Conservation (phyloP, 1,284 basidiomycete species). For the Agaricales sp. region DNA sequence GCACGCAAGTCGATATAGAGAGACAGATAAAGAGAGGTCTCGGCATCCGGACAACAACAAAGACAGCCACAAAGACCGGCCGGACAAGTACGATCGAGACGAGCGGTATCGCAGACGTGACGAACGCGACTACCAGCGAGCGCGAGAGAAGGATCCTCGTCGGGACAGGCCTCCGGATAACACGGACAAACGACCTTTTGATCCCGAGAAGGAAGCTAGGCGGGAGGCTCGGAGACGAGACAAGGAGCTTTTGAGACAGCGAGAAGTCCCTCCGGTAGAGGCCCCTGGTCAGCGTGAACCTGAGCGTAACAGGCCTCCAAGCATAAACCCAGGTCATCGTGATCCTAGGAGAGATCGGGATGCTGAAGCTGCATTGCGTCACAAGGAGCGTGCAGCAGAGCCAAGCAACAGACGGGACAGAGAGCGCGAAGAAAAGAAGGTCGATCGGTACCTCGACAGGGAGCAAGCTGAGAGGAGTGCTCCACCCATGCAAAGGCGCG, state of each 20-base stretch:
- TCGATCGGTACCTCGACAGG: not conserved
- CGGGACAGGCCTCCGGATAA: not conserved
- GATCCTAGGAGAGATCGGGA: not conserved
- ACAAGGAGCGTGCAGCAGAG: not conserved
- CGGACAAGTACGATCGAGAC: not conserved
- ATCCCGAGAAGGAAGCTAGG: slow-evolving; percentile 1
- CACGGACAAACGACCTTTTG: not conserved
- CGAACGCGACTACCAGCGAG: not conserved
- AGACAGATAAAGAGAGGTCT: not conserved
- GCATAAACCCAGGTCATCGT: not conserved
- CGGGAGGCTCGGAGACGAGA: not conserved
- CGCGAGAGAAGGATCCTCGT: not conserved
- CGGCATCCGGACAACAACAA: not conserved
- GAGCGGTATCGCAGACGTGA: not conserved
- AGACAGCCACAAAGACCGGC: not conserved
- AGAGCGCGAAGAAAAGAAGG: not conserved
- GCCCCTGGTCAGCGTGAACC: not conserved
- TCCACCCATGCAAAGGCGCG: not conserved
- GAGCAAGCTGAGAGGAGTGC: not conserved
- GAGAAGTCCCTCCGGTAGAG: not conserved
- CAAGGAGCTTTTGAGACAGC: not conserved
- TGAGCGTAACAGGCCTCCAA: not conserved
- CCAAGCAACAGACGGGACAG: not conserved
- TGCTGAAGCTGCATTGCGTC: not conserved
- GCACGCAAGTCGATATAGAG: not conserved